Evolutionary conservation across 495 filamentous ascomycete genomes (phyloP), one percentile per base, ranked within the genome.

Genomic region (Podospora australis): DNA sequence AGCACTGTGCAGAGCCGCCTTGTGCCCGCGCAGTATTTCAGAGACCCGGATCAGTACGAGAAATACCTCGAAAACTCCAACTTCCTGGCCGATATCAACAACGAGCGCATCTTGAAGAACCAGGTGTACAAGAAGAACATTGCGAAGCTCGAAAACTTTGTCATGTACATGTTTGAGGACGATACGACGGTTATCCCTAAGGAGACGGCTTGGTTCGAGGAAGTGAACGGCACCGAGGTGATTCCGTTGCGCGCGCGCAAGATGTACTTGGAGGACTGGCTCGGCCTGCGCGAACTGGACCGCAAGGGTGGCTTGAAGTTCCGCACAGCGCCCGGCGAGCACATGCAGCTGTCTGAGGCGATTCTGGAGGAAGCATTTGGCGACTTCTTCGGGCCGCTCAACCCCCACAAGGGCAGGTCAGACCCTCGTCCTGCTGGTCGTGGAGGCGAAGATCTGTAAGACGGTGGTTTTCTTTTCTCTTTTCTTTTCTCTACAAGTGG

Each of bases 11-110:
- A 98, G 73, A 69, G 68, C 41, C 76, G 72, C 21, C 70, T 98
- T 5, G 88, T 98, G 4, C 92, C 92, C 0, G 94, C 94, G 43
- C 92, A 99, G 70, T 99, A 99, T 66, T 97, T 84, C 71, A 82
- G 91, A 20, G 79, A 92, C 56, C 81, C 84, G 0, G 70, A 66
- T 2, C 78, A 88, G 52, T 65, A 87, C 46, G 83, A 84, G 4
- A 59, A 66, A 25, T 98, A 96, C 63, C 74, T 96, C 14, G 82
- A 86, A 57, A 52, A 83, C 62, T 92, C 87, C 61, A 94, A 90
- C 59, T 96, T 91, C 65, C 73, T 99, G n/a, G 92, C 91, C n/a
- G 91, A 97, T 65, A 83, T 97, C 66, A 99, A 99, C 68, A 96
- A 96, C 61, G 92, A 97, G 78, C 75, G 94, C 2, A 53, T 45